Conservation (phyloP, 768 basidiomycete species). For the Boletellus ananiceps region DNA sequence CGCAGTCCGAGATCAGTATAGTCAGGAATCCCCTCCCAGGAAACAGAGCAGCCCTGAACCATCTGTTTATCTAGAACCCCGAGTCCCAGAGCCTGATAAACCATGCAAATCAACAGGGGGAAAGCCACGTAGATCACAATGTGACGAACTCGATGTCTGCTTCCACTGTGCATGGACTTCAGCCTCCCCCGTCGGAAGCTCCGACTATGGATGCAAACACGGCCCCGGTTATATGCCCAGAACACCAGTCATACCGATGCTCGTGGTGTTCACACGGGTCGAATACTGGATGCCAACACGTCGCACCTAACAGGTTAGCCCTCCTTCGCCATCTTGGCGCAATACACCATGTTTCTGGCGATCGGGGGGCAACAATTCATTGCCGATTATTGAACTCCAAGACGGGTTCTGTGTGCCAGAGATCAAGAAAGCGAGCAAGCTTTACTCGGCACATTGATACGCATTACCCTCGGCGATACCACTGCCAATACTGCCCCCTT, state of each 20-base stretch:
- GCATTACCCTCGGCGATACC: slow-evolving; percentile 15
- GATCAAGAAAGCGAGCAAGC: slow-evolving; percentile 3
- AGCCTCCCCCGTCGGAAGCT: background rate
- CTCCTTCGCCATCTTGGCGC: slow-evolving; percentile 17
- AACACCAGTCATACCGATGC: slow-evolving; percentile 5
- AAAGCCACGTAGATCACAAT: background rate
- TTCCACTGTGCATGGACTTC: background rate
- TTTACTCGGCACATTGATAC: slow-evolving; percentile 17
- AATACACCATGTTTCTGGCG: slow-evolving; percentile 13
- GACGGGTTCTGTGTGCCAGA: slow-evolving; percentile 3
- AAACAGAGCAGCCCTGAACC: background rate
- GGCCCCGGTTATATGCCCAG: background rate
- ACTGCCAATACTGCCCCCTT: slow-evolving; percentile 10
- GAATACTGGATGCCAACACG: background rate
- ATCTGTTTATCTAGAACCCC: background rate
- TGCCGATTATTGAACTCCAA: slow-evolving; percentile 12
- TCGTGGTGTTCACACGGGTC: slow-evolving; percentile 9
- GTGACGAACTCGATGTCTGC: background rate
- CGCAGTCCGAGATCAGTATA: background rate
- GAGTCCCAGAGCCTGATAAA: background rate
- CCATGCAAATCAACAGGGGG: background rate
- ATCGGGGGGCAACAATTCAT: background rate
- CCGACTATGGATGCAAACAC: background rate
- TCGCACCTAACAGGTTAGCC: background rate
- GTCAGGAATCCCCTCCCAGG: background rate